Conservation (phyloP, 176 grass and related monocot species). For the Musa troglodytarum region DNA sequence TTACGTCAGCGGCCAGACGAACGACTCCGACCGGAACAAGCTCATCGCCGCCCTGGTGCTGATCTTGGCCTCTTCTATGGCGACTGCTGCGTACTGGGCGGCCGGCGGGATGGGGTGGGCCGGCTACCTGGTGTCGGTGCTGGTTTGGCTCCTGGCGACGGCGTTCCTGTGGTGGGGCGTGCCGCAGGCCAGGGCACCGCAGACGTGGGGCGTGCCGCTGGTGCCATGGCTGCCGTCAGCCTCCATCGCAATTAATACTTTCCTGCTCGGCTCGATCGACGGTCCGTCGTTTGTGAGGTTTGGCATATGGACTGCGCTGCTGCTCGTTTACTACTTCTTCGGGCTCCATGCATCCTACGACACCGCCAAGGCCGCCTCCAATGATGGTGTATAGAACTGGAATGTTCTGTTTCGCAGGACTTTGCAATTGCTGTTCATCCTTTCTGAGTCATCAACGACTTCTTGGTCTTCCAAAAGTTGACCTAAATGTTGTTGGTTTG, state of each 20-base stretch:
- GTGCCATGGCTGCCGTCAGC: conserved; percentile 70
- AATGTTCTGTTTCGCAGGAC: background rate
- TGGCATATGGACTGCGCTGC: background rate
- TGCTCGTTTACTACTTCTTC: conserved; percentile 16
- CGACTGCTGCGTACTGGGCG: conserved; percentile 27
- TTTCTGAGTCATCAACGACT: too few relatives aligned
- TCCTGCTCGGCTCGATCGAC: conserved; percentile 15
- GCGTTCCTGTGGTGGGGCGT: conserved; percentile 35
- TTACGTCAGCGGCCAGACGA: conserved; percentile 46
- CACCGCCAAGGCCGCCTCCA: background rate
- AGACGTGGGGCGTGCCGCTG: conserved; percentile 45
- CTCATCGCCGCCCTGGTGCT: conserved; percentile 21
- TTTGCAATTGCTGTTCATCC: too few relatives aligned
- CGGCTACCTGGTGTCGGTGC: conserved; percentile 29
- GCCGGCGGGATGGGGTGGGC: conserved; percentile 20
- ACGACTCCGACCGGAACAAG: conserved; percentile 23
- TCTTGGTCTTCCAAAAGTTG: too few relatives aligned
- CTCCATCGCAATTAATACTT: conserved; percentile 29
- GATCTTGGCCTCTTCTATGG: conserved; percentile 33
- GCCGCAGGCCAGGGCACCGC: conserved; percentile 45
- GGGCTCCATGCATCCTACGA: conserved; percentile 18
- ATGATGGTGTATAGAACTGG: background rate
- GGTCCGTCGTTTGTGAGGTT: conserved; percentile 5
- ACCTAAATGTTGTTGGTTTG: too few relatives aligned
- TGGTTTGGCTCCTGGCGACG: conserved; percentile 32